Evolutionary conservation across 768 basidiomycete genomes (phyloP).

Genomic region (Suillus tomentosus): DNA sequence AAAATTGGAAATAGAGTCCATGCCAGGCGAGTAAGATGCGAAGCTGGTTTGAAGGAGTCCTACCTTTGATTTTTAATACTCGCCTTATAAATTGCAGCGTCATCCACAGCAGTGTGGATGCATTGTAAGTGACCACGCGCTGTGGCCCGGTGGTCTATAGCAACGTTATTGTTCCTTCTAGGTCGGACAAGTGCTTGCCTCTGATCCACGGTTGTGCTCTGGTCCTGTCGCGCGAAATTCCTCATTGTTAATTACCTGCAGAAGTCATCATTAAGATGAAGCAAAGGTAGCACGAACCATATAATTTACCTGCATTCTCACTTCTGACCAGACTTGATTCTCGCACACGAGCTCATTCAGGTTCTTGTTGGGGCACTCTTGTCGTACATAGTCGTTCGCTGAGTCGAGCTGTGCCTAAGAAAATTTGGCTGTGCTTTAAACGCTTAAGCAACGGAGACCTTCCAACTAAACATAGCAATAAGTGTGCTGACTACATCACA

Average conservation of each 20-base stretch:
- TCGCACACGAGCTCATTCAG: neutral
- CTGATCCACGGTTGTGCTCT: neutral
- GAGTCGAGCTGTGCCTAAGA: neutral
- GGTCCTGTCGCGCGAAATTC: neutral
- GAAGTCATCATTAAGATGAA: neutral
- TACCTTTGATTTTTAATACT: neutral
- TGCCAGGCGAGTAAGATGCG: neutral
- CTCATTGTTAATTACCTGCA: neutral
- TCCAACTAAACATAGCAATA: neutral
- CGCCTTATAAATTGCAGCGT: neutral
- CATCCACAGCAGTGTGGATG: neutral
- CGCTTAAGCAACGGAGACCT: neutral
- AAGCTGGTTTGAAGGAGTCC: neutral
- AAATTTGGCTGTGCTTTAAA: neutral
- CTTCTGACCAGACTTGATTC: neutral
- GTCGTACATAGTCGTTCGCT: neutral
- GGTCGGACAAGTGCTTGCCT: neutral
- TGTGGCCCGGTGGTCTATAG: neutral
- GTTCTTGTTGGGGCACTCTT: neutral
- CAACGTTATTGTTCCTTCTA: neutral
- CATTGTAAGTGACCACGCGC: conserved; percentile 4
- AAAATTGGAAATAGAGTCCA: conserved; percentile 7
- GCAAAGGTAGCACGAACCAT: neutral
- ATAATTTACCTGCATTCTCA: neutral
- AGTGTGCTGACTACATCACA: neutral